Conservation (phyloP, 805 yeast species). For the Vanderwaltozyma tropicalis region DNA sequence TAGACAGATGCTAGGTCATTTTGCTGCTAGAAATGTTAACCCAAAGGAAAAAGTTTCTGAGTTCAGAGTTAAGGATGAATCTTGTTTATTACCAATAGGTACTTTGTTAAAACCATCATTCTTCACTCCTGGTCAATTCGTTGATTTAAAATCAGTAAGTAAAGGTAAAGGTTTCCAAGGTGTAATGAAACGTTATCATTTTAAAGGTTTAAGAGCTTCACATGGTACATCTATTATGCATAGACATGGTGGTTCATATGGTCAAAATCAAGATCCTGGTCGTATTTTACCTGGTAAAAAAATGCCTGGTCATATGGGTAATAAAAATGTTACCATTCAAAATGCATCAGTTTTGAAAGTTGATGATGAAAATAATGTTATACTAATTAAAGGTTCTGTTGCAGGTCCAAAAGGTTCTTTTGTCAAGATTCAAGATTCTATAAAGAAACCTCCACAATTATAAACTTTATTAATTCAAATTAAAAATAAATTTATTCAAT, state of each 20-base stretch:
- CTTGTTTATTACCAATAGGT: constrained; percentile 66
- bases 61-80: constrained; percentile 61
- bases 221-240: constrained; percentile 94
- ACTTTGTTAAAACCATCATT: constrained; percentile 73
- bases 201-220: constrained; percentile 79
- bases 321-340: constrained; percentile 57
- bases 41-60: constrained; percentile 72
- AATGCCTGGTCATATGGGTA: constrained; percentile 98
- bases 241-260: constrained; percentile 95
- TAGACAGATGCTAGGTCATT: constrained; percentile 63
- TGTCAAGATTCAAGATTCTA: constrained; percentile 72
- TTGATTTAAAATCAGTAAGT: constrained; percentile 67
- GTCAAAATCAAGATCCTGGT: constrained; percentile 92
- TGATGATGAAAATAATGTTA: constrained; percentile 70
- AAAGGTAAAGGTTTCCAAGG: constrained; percentile 98
- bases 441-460: constrained; percentile 31
- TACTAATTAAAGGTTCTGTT: constrained; percentile 79
- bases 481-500: neutral
- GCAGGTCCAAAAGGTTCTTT: constrained; percentile 78
- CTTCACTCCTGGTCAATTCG: constrained; percentile 71
- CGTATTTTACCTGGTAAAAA: constrained; percentile 93
- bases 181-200: constrained; percentile 93
- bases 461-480: neutral
- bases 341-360: constrained; percentile 69
- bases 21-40: constrained; percentile 66